Base-by-base conservation (phyloP, 495 filamentous ascomycete species). In the Penicillium coffeae region DNA sequence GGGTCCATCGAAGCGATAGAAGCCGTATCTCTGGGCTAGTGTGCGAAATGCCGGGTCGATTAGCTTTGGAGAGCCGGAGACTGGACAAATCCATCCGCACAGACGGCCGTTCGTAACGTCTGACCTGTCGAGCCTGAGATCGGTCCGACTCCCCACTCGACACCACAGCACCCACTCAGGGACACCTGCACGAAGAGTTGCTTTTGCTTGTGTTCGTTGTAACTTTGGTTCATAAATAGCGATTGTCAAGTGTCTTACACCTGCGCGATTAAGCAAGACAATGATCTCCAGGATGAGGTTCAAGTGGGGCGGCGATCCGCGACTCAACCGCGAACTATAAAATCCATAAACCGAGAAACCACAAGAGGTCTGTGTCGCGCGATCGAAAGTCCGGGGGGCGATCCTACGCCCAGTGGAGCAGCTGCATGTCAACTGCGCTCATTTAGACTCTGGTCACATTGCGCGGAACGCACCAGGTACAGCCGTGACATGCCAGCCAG, bases 361-460 rank as follows among this genome's bases (percentile, higher is more conserved):
- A 20, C 5, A 2, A 16, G 20, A 16, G 20, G 15, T 18, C 14
- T 37, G 35, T 18, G 37, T 19, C n/a, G n/a, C n/a, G 18, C 18
- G 16, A 48, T 41, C 20, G 20, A 41, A 41, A 20, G 20, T 41
- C 38, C 22, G 38, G 38, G 38, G 38, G 20, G 22, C 9, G 20
- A 18, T 18, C 37, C n/a, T 43, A 6, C 8, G 13, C 14, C 7
- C 19, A 50, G 38, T 47, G 32, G 38, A 39, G 22, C 25, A 19
- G 36, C 40, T 52, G 54, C 54, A 56, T 48, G 54, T 52, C 48
- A 56, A 48, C 25, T 15, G 16, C 15, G 16, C 20, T 32, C 9
- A 21, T 51, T 54, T 58, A 54, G 51, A 57, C 55, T 58, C 51
- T 54, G 51, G 48, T 58, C 55, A 58, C 55, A 58, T 58, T 54